Evolutionary conservation across 2,329 filamentous ascomycete species (phyloP), one percentile per base, ranked within the genome.

Genomic region (Nemania sp.): DNA sequence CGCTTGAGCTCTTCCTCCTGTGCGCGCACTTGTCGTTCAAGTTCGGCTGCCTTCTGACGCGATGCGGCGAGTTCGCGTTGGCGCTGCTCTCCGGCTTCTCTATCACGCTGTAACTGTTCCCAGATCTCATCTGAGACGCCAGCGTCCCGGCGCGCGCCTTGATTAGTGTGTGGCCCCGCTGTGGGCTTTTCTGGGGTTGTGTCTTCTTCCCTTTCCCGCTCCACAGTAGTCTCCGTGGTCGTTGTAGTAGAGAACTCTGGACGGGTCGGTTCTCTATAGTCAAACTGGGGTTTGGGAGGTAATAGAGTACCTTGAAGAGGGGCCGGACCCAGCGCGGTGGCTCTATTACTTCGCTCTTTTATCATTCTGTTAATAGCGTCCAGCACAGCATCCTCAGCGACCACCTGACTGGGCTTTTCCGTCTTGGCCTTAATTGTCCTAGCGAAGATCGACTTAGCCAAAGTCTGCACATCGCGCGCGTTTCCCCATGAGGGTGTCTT

Each of bases 41-140:
- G 68, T 11, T 72, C 67, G 3, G 53, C 70, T 0, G 69, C 73
- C n/a, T 68, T 22, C 27, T 64, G 66, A 3, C 66, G 56, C 1
- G 66, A 27, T 6, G 82, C 80, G 43, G 76, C 76, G 10, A 82
- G 22, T 22, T 84, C 56, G 32, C 77, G 70, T 22, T 75, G 74
- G 0, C 83, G 68, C 13, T 84, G 81, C 10, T 70, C 74, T 5
- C 80, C 77, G 0, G 79, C 80, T 24, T 77, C 69, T 22, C 77
- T 80, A 76, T 91, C 87, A 1, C 67, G 73, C 67, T 89, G 82
- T 0, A 92, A 85, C 71, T 90, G 86, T 1, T 83, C 78, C 90
- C 90, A 92, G 1, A 87, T 79, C 5, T 78, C 86, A 55, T 92
- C 88, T 4, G 82, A 85, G 0, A 92, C 89, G 0, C 86, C 86